Evolutionary conservation across 1,284 basidiomycete species (phyloP), one percentile per base, ranked within the genome.

Genomic region (Moesziomyces aphidis): DNA sequence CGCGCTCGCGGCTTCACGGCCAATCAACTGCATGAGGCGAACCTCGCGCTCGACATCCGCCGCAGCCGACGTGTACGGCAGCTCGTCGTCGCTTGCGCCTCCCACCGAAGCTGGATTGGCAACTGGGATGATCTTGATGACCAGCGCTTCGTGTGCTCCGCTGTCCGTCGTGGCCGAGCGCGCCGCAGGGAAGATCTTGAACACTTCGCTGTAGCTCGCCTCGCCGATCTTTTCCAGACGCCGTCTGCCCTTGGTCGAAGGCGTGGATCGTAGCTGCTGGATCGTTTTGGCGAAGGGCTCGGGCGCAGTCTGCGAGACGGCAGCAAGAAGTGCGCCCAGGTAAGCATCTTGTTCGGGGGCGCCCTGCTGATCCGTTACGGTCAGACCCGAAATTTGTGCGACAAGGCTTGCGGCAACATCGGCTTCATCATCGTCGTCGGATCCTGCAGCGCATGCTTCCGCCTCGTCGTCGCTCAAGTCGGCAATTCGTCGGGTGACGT

Each of bases 181-280:
- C 13, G 48, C 42, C 11, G 53, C 28, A 2, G 49, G 15, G 31
- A 43, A 61, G 22, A 76, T 51, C 28, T 66, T 91, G 86, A 94
- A 99, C n/a, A 99, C 97, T 83, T 99, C 96, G 0, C 94, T 97
- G 85, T 93, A 99, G 51, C 93, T 94, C 13, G 96, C 96, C 86
- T 99, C 96, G 49, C 95, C 96, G 56, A 97, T 91, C 86, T 99
- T 99, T 70, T 86, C 71, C 5, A 76, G 39, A 1, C 66, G 61
- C 5, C 61, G 55, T 4, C 51, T 50, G n/a, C 50, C 19, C 21
- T 53, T 60, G 8, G 52, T 43, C 0, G 54, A 28, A n/a, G 19
- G 34, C 0, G 50, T 42, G 1, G 49, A 46, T 4, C 58, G 56
- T 7, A 76, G 54, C 2, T 50, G 59, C 17, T 46, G 28, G 23